Evolutionary conservation across 441 rosid species (phyloP).

Genomic region (Hura crepitans): DNA sequence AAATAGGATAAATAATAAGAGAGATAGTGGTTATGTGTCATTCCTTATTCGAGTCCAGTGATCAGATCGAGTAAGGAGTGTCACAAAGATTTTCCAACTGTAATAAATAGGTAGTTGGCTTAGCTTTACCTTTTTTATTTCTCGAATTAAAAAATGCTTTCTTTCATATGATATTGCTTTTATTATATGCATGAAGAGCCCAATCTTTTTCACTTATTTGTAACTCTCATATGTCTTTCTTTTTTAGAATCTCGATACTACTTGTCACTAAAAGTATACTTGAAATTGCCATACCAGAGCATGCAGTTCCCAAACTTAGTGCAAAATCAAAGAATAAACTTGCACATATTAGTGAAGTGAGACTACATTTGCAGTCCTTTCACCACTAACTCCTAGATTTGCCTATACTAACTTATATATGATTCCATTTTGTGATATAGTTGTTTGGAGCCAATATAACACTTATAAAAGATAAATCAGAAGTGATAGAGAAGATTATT

Average conservation of each 20-base stretch:
- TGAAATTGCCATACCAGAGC: constrained; percentile 86
- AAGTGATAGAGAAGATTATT: constrained; percentile 59
- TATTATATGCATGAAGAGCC: neutral
- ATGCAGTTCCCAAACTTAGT: constrained; percentile 71
- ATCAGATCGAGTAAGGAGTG: no score
- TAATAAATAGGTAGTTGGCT: no score
- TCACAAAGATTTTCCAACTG: no score
- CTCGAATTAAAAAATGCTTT: no score
- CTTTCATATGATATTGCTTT: neutral
- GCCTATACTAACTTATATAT: neutral
- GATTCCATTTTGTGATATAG: constrained; percentile 35
- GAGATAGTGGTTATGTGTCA: no score
- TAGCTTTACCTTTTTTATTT: no score
- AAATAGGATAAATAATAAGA: no score
- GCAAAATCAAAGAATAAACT: constrained; percentile 82
- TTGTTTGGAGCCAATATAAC: constrained; percentile 84
- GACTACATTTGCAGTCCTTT: constrained; percentile 15
- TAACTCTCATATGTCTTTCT: constrained; percentile 1
- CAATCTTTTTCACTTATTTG: constrained; percentile 4
- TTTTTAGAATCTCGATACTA: constrained; percentile 54
- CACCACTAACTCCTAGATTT: neutral
- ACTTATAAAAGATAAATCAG: constrained; percentile 66
- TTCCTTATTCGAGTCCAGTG: no score
- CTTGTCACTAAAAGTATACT: constrained; percentile 87
- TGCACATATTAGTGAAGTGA: constrained; percentile 85